phyloP scores from a whole-genome alignment of 495 filamentous ascomycete genomes.

The Lepidopterella palustris region DNA sequence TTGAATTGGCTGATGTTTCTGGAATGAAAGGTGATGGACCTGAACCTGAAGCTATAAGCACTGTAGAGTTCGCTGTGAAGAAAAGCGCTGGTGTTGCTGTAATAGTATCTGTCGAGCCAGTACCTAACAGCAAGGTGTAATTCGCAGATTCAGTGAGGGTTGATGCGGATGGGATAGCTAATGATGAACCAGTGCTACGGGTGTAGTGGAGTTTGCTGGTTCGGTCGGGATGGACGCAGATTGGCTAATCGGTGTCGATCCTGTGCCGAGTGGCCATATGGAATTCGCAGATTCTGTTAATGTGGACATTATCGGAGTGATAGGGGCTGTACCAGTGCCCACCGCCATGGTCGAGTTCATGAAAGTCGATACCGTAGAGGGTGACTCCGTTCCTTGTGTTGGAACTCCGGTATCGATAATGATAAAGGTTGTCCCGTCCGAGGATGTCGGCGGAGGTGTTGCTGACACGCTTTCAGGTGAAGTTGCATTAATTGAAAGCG shows the following conservation, averaged over 20 bases:
- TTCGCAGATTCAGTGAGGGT: constrained; percentile 5
- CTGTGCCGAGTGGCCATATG: not conserved
- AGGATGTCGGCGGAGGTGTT: not conserved
- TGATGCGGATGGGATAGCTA: not conserved
- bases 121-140: not conserved
- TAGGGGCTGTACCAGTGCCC: not conserved
- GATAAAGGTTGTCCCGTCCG: not conserved
- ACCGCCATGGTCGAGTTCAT: not conserved
- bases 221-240: not conserved
- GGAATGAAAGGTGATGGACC: not conserved
- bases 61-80: not conserved
- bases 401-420: not conserved
- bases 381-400: not conserved
- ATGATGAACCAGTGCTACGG: not conserved
- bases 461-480: not conserved
- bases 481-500: not conserved
- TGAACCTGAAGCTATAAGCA: not conserved
- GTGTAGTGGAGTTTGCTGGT: not conserved
- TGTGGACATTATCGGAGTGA: not conserved
- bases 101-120: not conserved
- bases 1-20: not conserved
- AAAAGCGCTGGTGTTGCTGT: not conserved
- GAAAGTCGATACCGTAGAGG: not conserved
- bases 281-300: constrained; percentile 7
- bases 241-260: not conserved